Evolutionary conservation across 1,139 yeast species (phyloP), one percentile per base, ranked within the genome.

Genomic region (Diutina rugosa): DNA sequence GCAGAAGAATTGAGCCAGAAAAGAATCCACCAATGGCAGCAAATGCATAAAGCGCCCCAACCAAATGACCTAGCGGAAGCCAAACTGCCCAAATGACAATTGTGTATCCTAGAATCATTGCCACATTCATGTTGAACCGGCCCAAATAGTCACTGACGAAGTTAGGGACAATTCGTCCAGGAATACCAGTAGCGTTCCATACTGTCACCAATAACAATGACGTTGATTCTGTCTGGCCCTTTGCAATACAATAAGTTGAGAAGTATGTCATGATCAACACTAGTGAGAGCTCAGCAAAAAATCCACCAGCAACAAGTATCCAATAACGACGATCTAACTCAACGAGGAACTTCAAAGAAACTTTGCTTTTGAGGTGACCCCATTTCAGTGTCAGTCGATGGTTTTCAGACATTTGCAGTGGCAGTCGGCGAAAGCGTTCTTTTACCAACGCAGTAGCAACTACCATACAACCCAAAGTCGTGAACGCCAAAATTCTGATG

Each of bases 121-220:
- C 57, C 41, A 77, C 68, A 63, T 79, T 78, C 21, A 83, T 72
- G 62, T 84, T 85, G 66, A 79, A 84, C 46, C 80, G 71, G 0
- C 90, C 90, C 38, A 77, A 59, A 58, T 66, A 74, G 58, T 72
- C 79, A 58, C 85, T 86, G 0, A 84, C 76, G 9, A 78, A 60
- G 38, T 84, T 83, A 0, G 88, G 85, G 6, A 81, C 61, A 57
- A 76, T 76, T 58, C 90, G 69, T 1, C 89, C 90, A 3, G 77
- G 60, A 16, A 82, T 73, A 6, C 89, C 88, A 2, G 80, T 71
- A 0, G 82, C 84, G 67, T 83, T 85, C 62, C 77, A 72, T 9
- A 80, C 72, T 0, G 88, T 82, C 46, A 83, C 71, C 41, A 84
- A 66, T 14, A 80, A 62, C 62, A 80, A 79, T 0, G 87, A 72